Base-by-base conservation (phyloP, 352 stramenopile species). In the Albugo candida region DNA sequence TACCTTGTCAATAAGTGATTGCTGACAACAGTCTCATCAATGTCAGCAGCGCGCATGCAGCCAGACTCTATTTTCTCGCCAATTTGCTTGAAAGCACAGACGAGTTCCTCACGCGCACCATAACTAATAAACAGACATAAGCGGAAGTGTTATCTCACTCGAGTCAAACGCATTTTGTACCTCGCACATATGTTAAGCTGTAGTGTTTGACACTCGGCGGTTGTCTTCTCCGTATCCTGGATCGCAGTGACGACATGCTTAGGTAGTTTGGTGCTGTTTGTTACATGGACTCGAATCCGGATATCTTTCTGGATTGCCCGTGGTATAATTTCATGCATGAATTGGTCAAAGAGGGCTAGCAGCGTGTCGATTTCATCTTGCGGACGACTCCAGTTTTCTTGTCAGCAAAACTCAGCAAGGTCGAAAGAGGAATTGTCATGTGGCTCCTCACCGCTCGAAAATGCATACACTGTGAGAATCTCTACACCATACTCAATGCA, bases 331-430 rank as follows among this genome's bases (percentile, higher is more conserved):
- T 96, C 73, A 54, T 95, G 67, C 66, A 95, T 96, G 56, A 97
- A 97, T 62, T 92, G 68, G 48, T 86, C 76, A 63, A 99, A 97
- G 17, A 98, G 67, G 16, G 62, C 59, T 92, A 98, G 97, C 11
- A 97, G 59, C 34, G 77, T 64, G 31, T 81, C 57, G 34, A 97
- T 84, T 60, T 98, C 93, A 13, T 60, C 52, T 46, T 70, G 54
- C 17, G 91, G 73, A 41, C 93, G 73, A 50, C 88, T 88, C 89
- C 89, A 97, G 56, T 98, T 98, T 64, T 98, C 78, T 84, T 50
- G 20, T 24, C 20, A 27, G 14, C 13, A 16, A 53, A 18, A 21
- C 13, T 41, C n/a, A 16, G 34, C 35, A 36, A 49, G 20, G 13
- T 10, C 41, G 46, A 37, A 41, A 27, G 16, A 45, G n/a, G 40